Evolutionary conservation across 306 rosid genomes (phyloP), one percentile per base, ranked within the genome.

Genomic region (Trichosanthes cucumerina): DNA sequence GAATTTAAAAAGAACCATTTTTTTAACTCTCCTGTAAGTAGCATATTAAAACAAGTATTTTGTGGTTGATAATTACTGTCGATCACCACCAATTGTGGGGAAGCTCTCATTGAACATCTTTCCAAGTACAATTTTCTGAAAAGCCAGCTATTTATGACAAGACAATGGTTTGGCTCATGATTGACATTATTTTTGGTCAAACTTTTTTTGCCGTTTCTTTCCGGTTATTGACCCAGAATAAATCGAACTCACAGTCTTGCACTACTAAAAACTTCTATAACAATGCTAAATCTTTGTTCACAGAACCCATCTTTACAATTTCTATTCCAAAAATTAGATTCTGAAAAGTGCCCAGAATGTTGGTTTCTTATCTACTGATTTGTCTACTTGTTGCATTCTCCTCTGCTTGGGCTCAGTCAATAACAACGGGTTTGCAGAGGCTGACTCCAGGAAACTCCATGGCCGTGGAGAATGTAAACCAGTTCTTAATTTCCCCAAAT

Each of bases 401-500:
- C 62, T 8, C 26, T 9, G 78, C 66, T 69, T 6, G 2, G 9
- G 46, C 56, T 24, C 21, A 36, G 34, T 36, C 43, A 4, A 8
- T 24, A 10, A 49, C 19, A 10, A 49, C 19, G 26, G 81, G 81
- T 23, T 13, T 50, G 24, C 44, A 31, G 23, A 79, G 79, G 41
- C 24, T 73, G 5, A 49, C 43, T 28, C 23, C 21, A 10, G 59
- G 60, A 16, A 16, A 16, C 59, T 73, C 59, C 77, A 46, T 73
- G 23, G 60, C 58, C 26, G 77, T 73, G 3, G 77, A 73, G 26
- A 13, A 73, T 13, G 11, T 0, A 4, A 73, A 73, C 28, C 44
- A 73, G 1, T 46, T 71, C 26, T 34, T 80, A 23, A 24, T 33
- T 41, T 80, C 82, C 46, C 82, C 62, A 58, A 28, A 44, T 12